Evolutionary conservation across 2,329 filamentous ascomycete species (phyloP), one percentile per base, ranked within the genome.

Genomic region (Aureobasidium uvarum): DNA sequence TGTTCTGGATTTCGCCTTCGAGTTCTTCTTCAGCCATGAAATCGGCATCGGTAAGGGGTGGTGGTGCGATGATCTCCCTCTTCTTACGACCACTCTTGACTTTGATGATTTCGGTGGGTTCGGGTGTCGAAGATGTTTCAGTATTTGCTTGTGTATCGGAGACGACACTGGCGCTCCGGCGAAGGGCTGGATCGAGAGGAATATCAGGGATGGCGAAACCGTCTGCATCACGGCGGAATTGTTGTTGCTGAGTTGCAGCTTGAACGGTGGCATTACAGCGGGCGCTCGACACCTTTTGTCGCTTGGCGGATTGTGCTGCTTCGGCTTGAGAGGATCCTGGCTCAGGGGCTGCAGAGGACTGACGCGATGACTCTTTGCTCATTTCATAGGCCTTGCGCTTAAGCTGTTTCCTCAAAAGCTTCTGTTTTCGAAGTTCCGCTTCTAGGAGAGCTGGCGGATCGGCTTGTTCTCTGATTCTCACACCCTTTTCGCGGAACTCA

Each of bases 371-470:
- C n/a, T 46, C 62, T 43, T 20, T 64, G 65, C 62, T 68, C 52
- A 23, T 43, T 25, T 43, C 63, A 23, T 51, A 64, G 23, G 36
- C 71, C 46, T 71, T 66, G 31, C 72, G 72, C 65, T 71, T 72
- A 25, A 68, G 66, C 67, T 74, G 75, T 56, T 71, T 72, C 28
- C 71, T 73, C 28, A 70, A 70, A 46, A 71, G 68, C 31, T 75
- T 77, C 64, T 76, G 70, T 56, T 77, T 74, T 60, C 82, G 76
- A 83, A 78, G 80, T 25, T 84, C 80, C 72, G 89, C 83, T 71
- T 86, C 84, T 73, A 90, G 91, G 70, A 95, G 90, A 0, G 92
- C 89, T 0, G 95, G 95, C 0, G 95, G 95, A 70, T 96, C 91
- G 68, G 91, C 88, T 28, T 84, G 79, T 28, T 88, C 87, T 71